Percentiles rank a stretch among this genome's conserved stretches.
Conservation (phyloP, 139 green algal genomes). For the Coelastrella sp. region DNA sequence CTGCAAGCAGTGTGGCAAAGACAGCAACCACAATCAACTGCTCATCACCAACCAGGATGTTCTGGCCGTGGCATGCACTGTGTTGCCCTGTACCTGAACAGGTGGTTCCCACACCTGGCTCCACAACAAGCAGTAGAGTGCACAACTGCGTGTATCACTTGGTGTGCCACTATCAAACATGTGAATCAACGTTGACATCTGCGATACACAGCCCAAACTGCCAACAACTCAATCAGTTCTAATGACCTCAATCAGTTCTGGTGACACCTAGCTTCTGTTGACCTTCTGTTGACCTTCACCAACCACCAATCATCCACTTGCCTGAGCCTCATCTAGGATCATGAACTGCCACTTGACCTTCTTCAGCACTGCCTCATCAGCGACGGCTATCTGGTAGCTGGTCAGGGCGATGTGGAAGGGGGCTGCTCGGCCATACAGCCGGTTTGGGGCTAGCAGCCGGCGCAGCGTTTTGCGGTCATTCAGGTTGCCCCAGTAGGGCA, state of each 20-base stretch:
- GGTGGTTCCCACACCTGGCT: too few species aligned
- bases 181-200: too few species aligned
- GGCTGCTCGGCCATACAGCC: conserved; percentile 59
- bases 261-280: too few species aligned
- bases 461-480: conserved; percentile 63
- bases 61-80: too few species aligned
- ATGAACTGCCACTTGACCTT: conserved; percentile 88
- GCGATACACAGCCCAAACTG: too few species aligned
- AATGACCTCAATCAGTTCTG: too few species aligned
- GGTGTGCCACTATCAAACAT: too few species aligned
- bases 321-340: conserved; percentile 91
- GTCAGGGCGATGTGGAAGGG: conserved; percentile 92
- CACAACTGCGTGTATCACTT: too few species aligned
- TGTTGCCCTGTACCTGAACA: too few species aligned
- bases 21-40: neutral
- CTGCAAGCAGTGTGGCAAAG: neutral
- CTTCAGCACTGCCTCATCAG: conserved; percentile 79
- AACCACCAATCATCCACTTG: conserved; percentile 54
- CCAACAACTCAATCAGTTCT: too few species aligned
- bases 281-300: neutral
- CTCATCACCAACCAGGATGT: too few species aligned
- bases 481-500: conserved; percentile 70
- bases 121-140: too few species aligned
- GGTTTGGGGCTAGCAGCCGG: conserved; percentile 60
- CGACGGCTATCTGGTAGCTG: conserved; percentile 89